phyloP scores from a whole-genome alignment of 2,329 filamentous ascomycete genomes.

The Aspergillus niger region DNA sequence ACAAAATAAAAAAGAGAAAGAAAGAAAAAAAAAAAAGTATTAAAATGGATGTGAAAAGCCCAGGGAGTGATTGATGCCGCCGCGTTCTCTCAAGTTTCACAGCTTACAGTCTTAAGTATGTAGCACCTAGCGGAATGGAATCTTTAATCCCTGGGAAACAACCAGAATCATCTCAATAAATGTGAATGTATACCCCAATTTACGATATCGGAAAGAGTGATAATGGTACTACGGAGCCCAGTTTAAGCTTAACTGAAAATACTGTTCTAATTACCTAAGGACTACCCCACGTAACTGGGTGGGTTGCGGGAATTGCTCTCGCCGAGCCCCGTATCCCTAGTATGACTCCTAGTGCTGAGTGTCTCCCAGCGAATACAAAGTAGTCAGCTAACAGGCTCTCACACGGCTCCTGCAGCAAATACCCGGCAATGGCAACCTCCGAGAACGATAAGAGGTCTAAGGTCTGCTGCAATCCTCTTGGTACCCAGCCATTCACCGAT shows the following conservation, averaged over 20 bases:
- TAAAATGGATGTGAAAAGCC: conserved; percentile 11
- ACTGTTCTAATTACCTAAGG: background rate
- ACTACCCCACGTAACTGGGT: background rate
- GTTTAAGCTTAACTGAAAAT: background rate
- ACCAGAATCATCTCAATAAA: background rate
- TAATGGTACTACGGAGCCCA: background rate
- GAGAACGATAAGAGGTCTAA: conserved; percentile 42
- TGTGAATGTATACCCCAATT: background rate
- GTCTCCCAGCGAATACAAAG: background rate
- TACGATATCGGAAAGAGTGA: too few species aligned
- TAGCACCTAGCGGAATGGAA: background rate
- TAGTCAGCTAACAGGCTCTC: background rate
- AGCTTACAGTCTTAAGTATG: background rate
- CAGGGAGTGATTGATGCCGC: conserved; percentile 11
- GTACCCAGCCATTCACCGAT: background rate
- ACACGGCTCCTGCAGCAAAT: background rate
- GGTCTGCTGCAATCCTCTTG: conserved; percentile 27
- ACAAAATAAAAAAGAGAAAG: background rate
- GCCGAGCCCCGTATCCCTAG: background rate
- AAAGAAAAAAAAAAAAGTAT: conserved; percentile 9
- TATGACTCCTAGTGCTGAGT: background rate
- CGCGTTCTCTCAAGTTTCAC: background rate
- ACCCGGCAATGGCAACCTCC: conserved; percentile 34
- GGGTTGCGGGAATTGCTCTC: background rate
- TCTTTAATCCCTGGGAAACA: background rate